Evolutionary conservation across 2,329 filamentous ascomycete genomes (phyloP).

Genomic region (Neophaeococcomyces aloes): DNA sequence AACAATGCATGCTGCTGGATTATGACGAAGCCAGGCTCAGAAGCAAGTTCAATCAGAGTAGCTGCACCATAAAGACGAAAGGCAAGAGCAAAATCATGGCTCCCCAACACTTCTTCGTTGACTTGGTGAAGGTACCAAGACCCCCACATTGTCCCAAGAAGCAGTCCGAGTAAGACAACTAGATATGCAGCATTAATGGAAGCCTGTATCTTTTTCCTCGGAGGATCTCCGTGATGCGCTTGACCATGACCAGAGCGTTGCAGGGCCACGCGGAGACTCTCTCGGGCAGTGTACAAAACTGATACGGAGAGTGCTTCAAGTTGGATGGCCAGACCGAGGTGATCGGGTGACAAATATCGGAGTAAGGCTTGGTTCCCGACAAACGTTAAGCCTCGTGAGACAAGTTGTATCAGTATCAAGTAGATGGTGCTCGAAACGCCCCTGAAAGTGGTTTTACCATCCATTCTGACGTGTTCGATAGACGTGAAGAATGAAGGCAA

Average conservation of each 20-base stretch:
- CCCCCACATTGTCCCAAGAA: conserved; percentile 55
- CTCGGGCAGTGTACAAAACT: conserved; percentile 86
- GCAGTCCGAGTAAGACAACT: conserved; percentile 56
- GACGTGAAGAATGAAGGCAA: no score
- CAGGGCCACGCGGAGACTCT: conserved; percentile 81
- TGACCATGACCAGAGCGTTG: conserved; percentile 45
- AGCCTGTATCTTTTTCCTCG: conserved; percentile 45
- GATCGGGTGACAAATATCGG: conserved; percentile 71
- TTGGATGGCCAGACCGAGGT: conserved; percentile 78
- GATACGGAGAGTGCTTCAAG: conserved; percentile 88
- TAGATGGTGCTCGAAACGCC: conserved; percentile 63
- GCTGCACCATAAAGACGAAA: conserved; percentile 47
- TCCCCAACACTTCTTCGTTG: conserved; percentile 41
- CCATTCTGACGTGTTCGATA: not conserved
- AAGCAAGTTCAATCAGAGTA: conserved; percentile 62
- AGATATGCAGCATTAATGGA: conserved; percentile 84
- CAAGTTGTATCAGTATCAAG: conserved; percentile 77
- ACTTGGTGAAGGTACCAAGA: conserved; percentile 53
- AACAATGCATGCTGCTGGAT: conserved; percentile 75
- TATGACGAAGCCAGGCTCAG: conserved; percentile 82
- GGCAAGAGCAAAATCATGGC: conserved; percentile 53
- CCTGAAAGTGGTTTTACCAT: not conserved
- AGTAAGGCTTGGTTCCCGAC: conserved; percentile 83
- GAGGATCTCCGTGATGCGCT: conserved; percentile 17
- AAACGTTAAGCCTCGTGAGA: conserved; percentile 82